Conservation (phyloP, 345 rosid species). For the Populus nigra region DNA sequence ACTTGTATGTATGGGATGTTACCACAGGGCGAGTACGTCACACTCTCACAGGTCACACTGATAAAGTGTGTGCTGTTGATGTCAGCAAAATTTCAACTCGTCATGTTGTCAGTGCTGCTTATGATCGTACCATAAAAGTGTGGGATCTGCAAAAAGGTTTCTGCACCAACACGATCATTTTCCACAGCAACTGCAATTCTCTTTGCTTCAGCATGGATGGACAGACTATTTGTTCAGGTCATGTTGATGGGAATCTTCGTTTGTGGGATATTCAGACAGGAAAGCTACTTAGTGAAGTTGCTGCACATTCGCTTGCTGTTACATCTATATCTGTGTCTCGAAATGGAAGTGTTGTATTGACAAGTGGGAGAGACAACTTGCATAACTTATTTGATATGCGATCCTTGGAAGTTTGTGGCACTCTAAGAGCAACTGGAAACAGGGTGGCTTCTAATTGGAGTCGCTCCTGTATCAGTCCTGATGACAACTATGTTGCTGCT, state of each 20-base stretch:
- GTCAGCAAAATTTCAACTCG: slow-evolving; percentile 86
- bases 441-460: slow-evolving; percentile 94
- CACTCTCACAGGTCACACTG: slow-evolving; percentile 82
- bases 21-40: slow-evolving; percentile 72
- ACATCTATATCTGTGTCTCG: slow-evolving; percentile 71
- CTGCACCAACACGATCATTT: slow-evolving; percentile 86
- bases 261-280: slow-evolving; percentile 91
- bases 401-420: slow-evolving; percentile 78
- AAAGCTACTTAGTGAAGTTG: slow-evolving; percentile 77
- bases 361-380: slow-evolving; percentile 91
- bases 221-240: slow-evolving; percentile 89
- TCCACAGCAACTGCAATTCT: slow-evolving; percentile 87
- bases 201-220: slow-evolving; percentile 81
- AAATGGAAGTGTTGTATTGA: slow-evolving; percentile 64
- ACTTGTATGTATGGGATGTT: slow-evolving; percentile 89
- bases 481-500: slow-evolving; percentile 79
- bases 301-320: slow-evolving; percentile 80
- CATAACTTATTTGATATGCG: slow-evolving; percentile 85
- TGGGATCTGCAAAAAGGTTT: slow-evolving; percentile 98
- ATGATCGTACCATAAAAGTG: slow-evolving; percentile 91
- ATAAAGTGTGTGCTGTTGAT: slow-evolving; percentile 93
- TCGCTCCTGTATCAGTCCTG: slow-evolving; percentile 90
- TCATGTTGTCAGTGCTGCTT: slow-evolving; percentile 82
- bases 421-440: slow-evolving; percentile 73
- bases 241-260: slow-evolving; percentile 91